Percentiles rank a stretch among this genome's conserved stretches.
These are phyloP conservation scores for Allantophomopsis cytisporea DNA, from an alignment of 2,329 filamentous ascomycete genomes.

Conservation along the genomic window DNA sequence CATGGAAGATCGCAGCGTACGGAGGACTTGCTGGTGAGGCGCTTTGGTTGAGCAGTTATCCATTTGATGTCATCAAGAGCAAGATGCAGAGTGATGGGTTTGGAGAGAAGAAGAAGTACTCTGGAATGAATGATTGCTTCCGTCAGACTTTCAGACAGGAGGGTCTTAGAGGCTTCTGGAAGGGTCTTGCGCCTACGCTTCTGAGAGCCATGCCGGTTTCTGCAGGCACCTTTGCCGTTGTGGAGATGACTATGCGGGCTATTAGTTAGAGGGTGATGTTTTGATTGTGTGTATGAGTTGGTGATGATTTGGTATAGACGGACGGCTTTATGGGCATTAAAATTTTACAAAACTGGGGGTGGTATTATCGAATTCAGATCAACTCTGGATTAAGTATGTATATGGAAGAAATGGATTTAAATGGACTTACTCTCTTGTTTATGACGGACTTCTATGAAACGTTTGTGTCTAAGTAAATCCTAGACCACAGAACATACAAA, in stretches of 20 bases:
- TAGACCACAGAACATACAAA: no score
- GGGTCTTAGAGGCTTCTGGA: constrained; percentile 82
- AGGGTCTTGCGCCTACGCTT: constrained; percentile 79
- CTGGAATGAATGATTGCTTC: constrained; percentile 81
- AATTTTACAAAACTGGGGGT: no score
- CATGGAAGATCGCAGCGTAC: constrained; percentile 80
- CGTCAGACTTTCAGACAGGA: constrained; percentile 65
- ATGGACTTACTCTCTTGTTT: no score
- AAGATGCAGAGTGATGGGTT: constrained; percentile 99
- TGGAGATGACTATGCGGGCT: constrained; percentile 51
- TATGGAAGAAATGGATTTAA: no score
- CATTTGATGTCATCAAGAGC: constrained; percentile 95
- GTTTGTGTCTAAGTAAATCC: no score
- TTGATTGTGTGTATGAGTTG: background rate
- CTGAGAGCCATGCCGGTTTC: constrained; percentile 94
- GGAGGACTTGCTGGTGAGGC: constrained; percentile 89
- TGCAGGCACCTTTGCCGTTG: constrained; percentile 91
- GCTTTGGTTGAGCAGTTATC: constrained; percentile 87
- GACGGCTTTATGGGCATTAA: no score
- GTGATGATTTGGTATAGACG: no score
- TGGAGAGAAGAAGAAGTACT: constrained; percentile 56
- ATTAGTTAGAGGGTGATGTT: constrained; percentile 25
- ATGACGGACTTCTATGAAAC: no score
- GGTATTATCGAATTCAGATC: no score
- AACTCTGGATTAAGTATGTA: no score